Conservation (phyloP, 1,284 basidiomycete species). For the Bjerkandera adusta region DNA sequence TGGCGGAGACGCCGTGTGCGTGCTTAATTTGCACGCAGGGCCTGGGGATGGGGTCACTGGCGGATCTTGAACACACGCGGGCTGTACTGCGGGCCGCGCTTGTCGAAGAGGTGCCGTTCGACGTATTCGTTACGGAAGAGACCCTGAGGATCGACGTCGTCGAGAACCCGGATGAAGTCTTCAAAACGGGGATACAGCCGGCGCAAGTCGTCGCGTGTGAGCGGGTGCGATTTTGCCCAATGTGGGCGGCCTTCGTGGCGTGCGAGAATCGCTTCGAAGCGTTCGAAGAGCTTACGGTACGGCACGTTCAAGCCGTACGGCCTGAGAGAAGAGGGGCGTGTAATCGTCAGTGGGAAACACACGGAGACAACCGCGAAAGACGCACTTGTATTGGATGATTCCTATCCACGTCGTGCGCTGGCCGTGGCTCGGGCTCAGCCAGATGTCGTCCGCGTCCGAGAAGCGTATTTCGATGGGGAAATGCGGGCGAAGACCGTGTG, state of each 20-base stretch:
- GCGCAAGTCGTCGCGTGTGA: conserved; percentile 67
- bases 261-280: conserved; percentile 77
- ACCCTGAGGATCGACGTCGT: conserved; percentile 77
- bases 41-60: conserved; percentile 6
- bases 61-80: conserved; percentile 53
- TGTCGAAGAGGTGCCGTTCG: conserved; percentile 70
- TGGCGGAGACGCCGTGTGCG: no score
- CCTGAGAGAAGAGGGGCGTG: conserved; percentile 44
- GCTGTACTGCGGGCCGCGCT: conserved; percentile 40
- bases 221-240: conserved; percentile 94
- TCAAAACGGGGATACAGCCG: conserved; percentile 81
- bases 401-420: conserved; percentile 91
- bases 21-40: neutral
- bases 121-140: conserved; percentile 83
- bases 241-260: conserved; percentile 86
- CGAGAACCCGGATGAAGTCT: conserved; percentile 73
- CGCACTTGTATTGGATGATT: conserved; percentile 92
- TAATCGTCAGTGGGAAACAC: conserved; percentile 6
- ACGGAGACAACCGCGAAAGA: conserved; percentile 16
- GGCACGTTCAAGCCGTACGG: conserved; percentile 90
- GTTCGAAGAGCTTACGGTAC: conserved; percentile 79
- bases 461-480: conserved; percentile 95
- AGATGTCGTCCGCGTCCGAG: conserved; percentile 87
- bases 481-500: conserved; percentile 80
- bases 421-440: conserved; percentile 86